Base-by-base conservation (phyloP, 495 filamentous ascomycete genomes). In the Daldinia decipiens region DNA sequence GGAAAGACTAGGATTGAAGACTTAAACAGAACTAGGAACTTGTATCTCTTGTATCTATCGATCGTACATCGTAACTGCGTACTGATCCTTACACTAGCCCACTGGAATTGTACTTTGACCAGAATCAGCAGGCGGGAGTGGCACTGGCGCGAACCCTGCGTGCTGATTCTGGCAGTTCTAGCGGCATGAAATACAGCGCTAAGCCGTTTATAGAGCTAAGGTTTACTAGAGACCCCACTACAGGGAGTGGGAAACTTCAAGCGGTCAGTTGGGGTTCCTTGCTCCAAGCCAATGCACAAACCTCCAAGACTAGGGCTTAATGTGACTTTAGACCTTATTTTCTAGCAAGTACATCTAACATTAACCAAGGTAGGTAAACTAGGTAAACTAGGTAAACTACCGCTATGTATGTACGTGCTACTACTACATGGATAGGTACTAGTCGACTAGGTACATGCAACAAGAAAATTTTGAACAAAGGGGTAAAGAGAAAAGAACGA, bases 251-350 rank as follows among this genome's bases (percentile, higher is more conserved):
- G 61, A 65, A 74, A 72, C 57, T 59, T 67, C 62, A 75, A 64
- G 75, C 75, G 75, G 73, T 77, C 74, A 77, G 73, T 75, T 61
- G 55, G 64, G 70, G 65, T 68, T 72, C 64, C 70, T 68, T 72
- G 70, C 13, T 31, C 50, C 5, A 39, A 31, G 19, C 45, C 34
- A n/a, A 34, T 38, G 32, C 27, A 53, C 12, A 32, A 51, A 51
- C 13, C 9, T 45, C 4, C 11, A 62, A 43, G 38, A 55, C 36
- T 56, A 55, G 53, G 62, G 40, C 24, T 58, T 57, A 29, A 65
- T 51, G 40, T 58, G 54, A 40, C 21, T 59, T 43, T 31, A 31
- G 36, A 17, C 38, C 40, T 45, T 53, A 53, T 27, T 31, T 53
- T 31, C 50, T 53, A 8, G 11, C 50, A 31, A 31, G 21, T 31